Evolutionary conservation across 805 yeast species (phyloP).

Genomic region (Candida quercuum): DNA sequence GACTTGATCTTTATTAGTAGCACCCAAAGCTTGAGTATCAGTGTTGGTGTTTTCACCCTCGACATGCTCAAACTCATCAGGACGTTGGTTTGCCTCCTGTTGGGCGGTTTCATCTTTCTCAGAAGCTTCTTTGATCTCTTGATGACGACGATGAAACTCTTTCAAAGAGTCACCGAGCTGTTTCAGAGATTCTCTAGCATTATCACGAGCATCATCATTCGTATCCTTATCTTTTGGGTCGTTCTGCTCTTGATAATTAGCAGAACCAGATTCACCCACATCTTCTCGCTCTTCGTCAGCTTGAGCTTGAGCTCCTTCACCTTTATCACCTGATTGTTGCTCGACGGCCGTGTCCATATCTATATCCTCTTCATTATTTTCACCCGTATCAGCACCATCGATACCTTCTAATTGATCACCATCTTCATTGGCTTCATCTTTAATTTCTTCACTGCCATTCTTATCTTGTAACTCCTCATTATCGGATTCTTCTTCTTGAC

Average conservation of each 20-base stretch:
- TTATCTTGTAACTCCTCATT: slow-evolving; percentile 23
- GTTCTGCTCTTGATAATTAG: slow-evolving; percentile 37
- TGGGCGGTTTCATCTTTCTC: slow-evolving; percentile 43
- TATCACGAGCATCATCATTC: slow-evolving; percentile 53
- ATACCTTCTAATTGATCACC: slow-evolving; percentile 46
- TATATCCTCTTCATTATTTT: slow-evolving; percentile 37
- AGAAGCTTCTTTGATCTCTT: slow-evolving; percentile 73
- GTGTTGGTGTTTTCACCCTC: slow-evolving; percentile 73
- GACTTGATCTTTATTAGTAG: slow-evolving; percentile 74
- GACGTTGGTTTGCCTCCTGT: slow-evolving; percentile 55
- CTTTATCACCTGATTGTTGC: slow-evolving; percentile 54
- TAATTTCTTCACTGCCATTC: slow-evolving; percentile 28
- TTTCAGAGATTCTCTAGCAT: slow-evolving; percentile 72
- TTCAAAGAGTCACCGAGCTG: slow-evolving; percentile 89
- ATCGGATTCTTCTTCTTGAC: slow-evolving; percentile 26
- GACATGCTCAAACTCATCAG: slow-evolving; percentile 82
- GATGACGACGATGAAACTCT: slow-evolving; percentile 85
- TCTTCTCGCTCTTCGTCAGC: slow-evolving; percentile 57
- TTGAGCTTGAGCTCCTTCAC: slow-evolving; percentile 55
- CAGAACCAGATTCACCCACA: slow-evolving; percentile 62
- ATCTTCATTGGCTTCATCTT: slow-evolving; percentile 33
- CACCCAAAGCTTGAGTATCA: slow-evolving; percentile 90
- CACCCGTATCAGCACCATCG: slow-evolving; percentile 43
- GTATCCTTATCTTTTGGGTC: slow-evolving; percentile 34
- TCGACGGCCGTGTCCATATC: slow-evolving; percentile 56